Base-by-base conservation (phyloP, 2,329 filamentous ascomycete genomes). In the Rhynchosporium secalis region DNA sequence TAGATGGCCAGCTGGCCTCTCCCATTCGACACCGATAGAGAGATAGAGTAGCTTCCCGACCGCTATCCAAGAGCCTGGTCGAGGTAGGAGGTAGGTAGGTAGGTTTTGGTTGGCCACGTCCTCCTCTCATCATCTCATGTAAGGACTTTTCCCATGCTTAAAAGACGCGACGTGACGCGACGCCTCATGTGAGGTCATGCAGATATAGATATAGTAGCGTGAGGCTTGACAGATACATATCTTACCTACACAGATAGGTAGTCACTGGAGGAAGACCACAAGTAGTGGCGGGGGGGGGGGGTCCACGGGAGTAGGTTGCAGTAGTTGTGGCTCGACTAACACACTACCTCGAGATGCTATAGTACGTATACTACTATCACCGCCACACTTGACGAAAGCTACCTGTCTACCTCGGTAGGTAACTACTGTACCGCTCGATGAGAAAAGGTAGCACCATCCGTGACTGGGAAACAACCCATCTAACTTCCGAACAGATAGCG, bases 161-260 rank as follows among this genome's bases (percentile, higher is more conserved):
- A 43, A 10, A n/a, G 8, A 13, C 20, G 40, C 10, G 20, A 20
- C 20, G 20, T 20, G 33, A 36, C 33, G 33, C 33, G 33, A 36
- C 33, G 33, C 9, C 49, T 48, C 49, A 55, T 60, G 58, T 62
- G 60, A 62, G 60, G 41, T 41, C 29, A 36, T 60, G 58, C 51
- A 46, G 36, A 4, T 20, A 28, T 58, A n/a, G 29, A 3, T 54
- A 29, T 6, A 2, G 49, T 48, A 43, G 58, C 46, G 62, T 63
- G 62, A 63, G 62, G 62, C 62, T 61, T 58, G 62, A 58, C 4
- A 36, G 48, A 6, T 38, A 29, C 38, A 41, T 8, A 15, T 20
- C 20, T 20, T 20, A 20, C 20, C 20, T 20, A 20, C 29, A 13
- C 13, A 15, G 56, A 7, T 49, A 13, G 47, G 13, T 33, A 4